Conservation (phyloP, 257 asterid species). For the Thymus quinquecostatus region DNA sequence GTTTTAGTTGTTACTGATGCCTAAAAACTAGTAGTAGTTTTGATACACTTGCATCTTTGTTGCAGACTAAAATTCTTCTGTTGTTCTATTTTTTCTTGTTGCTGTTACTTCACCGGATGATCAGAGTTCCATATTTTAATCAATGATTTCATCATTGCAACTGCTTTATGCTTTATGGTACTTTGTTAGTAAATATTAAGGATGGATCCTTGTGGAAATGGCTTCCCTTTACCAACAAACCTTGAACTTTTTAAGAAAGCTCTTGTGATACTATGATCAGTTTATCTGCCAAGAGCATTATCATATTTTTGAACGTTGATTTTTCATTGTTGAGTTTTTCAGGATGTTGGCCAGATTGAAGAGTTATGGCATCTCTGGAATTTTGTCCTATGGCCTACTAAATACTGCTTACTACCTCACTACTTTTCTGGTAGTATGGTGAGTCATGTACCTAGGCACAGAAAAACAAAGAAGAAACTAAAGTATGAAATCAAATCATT, state of each 20-base stretch:
- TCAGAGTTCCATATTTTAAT: conserved; percentile 2
- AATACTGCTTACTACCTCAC: conserved; percentile 86
- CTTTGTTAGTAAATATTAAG: no score
- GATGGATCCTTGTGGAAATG: neutral
- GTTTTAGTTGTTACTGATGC: conserved; percentile 21
- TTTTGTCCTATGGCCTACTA: conserved; percentile 85
- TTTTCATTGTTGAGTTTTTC: conserved; percentile 40
- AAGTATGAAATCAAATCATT: neutral
- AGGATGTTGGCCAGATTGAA: conserved; percentile 69
- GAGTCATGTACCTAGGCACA: conserved; percentile 32
- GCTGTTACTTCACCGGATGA: conserved; percentile 19
- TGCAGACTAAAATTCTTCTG: neutral
- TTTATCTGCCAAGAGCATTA: conserved; percentile 7
- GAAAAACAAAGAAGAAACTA: neutral
- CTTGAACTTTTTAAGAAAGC: neutral
- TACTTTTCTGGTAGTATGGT: conserved; percentile 92
- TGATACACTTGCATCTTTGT: conserved; percentile 6
- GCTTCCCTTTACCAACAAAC: conserved; percentile 9
- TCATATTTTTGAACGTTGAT: conserved; percentile 22
- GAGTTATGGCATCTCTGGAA: conserved; percentile 82
- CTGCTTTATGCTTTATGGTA: neutral
- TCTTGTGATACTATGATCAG: conserved; percentile 13
- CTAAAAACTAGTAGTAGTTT: conserved; percentile 8
- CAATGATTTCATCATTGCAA: conserved; percentile 9
- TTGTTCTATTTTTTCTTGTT: conserved; percentile 14